Conservation (phyloP, 768 basidiomycete genomes). For the Tubosaeta sp. region DNA sequence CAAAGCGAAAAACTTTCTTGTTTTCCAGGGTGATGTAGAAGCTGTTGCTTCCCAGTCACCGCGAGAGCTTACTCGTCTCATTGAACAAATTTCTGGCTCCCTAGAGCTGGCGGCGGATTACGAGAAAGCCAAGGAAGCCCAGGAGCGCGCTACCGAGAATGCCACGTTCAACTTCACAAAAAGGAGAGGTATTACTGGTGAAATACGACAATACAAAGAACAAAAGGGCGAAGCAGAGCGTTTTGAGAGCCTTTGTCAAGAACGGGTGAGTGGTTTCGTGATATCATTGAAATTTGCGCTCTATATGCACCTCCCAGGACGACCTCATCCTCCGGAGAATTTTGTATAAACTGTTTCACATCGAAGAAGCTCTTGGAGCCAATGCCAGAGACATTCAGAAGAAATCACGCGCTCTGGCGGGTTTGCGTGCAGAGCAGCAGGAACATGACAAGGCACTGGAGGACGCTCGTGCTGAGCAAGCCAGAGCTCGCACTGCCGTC, state of each 20-base stretch:
- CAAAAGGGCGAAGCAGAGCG: slow-evolving; percentile 91
- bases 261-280: slow-evolving; percentile 49
- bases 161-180: slow-evolving; percentile 95
- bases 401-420: slow-evolving; percentile 68
- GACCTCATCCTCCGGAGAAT: slow-evolving; percentile 76
- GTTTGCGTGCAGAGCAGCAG: slow-evolving; percentile 65
- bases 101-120: slow-evolving; percentile 87
- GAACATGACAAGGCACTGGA: slow-evolving; percentile 69
- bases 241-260: slow-evolving; percentile 73
- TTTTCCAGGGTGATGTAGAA: slow-evolving; percentile 99
- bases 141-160: slow-evolving; percentile 89
- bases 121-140: slow-evolving; percentile 80
- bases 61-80: slow-evolving; percentile 80
- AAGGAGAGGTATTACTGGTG: slow-evolving; percentile 86
- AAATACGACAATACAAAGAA: slow-evolving; percentile 96
- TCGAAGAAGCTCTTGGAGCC: slow-evolving; percentile 75
- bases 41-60: slow-evolving; percentile 94
- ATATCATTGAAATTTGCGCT: not conserved
- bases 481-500: slow-evolving; percentile 66
- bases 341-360: slow-evolving; percentile 86
- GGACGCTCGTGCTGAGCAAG: slow-evolving; percentile 73
- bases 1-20: slow-evolving; percentile 98
- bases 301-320: slow-evolving; percentile 47
- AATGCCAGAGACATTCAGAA: slow-evolving; percentile 66
- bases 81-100: slow-evolving; percentile 95